phyloP scores from a whole-genome alignment of 2,329 filamentous ascomycete species.

The Epichloe typhina region DNA sequence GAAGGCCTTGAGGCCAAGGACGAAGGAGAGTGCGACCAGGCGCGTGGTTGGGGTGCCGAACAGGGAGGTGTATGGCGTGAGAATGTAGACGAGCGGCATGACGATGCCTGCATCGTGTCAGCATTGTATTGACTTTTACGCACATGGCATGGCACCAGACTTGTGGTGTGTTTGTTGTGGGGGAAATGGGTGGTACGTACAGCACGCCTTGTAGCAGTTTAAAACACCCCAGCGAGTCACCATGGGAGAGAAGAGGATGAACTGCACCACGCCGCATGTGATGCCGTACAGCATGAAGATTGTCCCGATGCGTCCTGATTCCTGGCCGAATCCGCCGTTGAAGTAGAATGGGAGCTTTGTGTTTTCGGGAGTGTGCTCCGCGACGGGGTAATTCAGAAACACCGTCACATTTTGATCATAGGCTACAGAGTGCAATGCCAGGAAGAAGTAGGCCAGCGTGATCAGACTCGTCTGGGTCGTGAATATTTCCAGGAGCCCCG shows the following conservation, averaged over 20 bases:
- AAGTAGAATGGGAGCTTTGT: slow-evolving; percentile 67
- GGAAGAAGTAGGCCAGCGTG: slow-evolving; percentile 62
- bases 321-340: slow-evolving; percentile 62
- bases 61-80: slow-evolving; percentile 72
- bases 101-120: slow-evolving; percentile 32
- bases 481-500: slow-evolving; percentile 51
- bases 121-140: neutral
- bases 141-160: neutral
- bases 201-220: slow-evolving; percentile 54
- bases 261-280: slow-evolving; percentile 69
- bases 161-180: neutral
- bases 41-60: slow-evolving; percentile 35
- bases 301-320: slow-evolving; percentile 63
- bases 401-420: slow-evolving; percentile 84
- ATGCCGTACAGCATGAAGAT: slow-evolving; percentile 78
- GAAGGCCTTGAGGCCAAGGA: slow-evolving; percentile 64
- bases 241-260: slow-evolving; percentile 68
- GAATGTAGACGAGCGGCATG: slow-evolving; percentile 63
- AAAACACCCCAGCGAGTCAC: slow-evolving; percentile 64
- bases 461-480: slow-evolving; percentile 62
- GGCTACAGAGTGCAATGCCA: slow-evolving; percentile 70
- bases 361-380: slow-evolving; percentile 43
- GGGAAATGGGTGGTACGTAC: slow-evolving; percentile 18
- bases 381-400: slow-evolving; percentile 64
- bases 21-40: slow-evolving; percentile 45